Conservation (phyloP, 768 basidiomycete species). For the Terana coerulea region DNA sequence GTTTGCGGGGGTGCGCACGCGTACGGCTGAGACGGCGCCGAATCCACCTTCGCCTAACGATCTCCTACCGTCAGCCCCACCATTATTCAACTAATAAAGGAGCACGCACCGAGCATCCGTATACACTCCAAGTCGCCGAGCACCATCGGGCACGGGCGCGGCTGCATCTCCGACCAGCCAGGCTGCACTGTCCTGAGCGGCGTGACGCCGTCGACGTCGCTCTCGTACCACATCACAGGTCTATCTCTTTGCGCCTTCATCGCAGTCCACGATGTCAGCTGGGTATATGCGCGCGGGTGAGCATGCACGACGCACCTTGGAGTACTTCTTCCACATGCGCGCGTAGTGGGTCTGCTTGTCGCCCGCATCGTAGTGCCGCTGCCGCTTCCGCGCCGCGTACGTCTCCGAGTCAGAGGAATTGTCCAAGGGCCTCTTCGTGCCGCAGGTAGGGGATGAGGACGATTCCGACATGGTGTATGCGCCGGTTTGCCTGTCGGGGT, state of each 20-base stretch:
- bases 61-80: background rate
- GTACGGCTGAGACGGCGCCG: background rate
- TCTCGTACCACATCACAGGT: background rate
- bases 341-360: background rate
- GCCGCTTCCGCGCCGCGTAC: no score
- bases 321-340: background rate
- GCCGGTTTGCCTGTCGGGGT: no score
- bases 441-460: no score
- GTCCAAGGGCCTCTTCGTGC: no score
- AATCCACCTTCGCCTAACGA: background rate
- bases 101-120: constrained; percentile 1
- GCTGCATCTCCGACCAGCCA: background rate
- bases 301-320: background rate
- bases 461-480: no score
- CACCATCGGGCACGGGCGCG: background rate
- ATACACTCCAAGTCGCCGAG: constrained; percentile 3
- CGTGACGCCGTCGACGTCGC: background rate
- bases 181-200: background rate
- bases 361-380: no score
- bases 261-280: background rate
- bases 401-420: no score
- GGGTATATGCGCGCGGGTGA: background rate
- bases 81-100: background rate
- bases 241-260: background rate
- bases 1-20: background rate